Base-by-base conservation (phyloP, 1,284 basidiomycete genomes). In the Tremellales sp. region DNA sequence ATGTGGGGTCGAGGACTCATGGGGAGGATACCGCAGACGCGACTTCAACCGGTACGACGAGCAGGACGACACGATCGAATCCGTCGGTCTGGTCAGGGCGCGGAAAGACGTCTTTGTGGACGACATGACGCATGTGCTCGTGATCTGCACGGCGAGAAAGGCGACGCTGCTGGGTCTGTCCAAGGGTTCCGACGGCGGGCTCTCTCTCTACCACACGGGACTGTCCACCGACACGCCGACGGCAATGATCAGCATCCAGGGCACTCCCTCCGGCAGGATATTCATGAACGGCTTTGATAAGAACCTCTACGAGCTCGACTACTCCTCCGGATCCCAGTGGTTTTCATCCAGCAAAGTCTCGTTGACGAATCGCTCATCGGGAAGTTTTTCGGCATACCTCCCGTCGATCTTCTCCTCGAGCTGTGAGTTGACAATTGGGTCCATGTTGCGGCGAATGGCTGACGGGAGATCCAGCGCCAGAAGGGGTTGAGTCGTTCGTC, bases 271-370 rank as follows among this genome's bases (percentile, higher is more conserved):
- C 28, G 95, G 94, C 21, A 80, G 93, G 43, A 87, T 97, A 57
- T 97, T 98, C 73, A 86, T 93, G 81, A 80, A 80, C 45, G 92
- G 92, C 10, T 78, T 79, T 14, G 91, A 97, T 69, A 89, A 90
- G 18, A 84, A 85, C 65, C 73, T 97, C 34, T 97, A 95, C 70
- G 95, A 97, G 72, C 74, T 98, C 40, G 84, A 88, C 63, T 98
- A 98, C 71, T 87, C 91, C 63, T 83, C 87, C 53, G 85, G 81
- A 56, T 87, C 93, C 64, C 87, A 87, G 1, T 97, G 92, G 92
- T 94, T 97, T 74, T 58, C 60, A 35, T 53, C 60, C 26, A 87
- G 83, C 47, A 90, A 89, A 48, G 50, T 64, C 22, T 52, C 47
- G 37, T 13, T 70, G 38, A 51, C 56, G 25, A 70, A 67, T 40